These are phyloP conservation scores for Penicillium bialowiezense DNA, from an alignment of 495 filamentous ascomycete species.

Conservation along the genomic window DNA sequence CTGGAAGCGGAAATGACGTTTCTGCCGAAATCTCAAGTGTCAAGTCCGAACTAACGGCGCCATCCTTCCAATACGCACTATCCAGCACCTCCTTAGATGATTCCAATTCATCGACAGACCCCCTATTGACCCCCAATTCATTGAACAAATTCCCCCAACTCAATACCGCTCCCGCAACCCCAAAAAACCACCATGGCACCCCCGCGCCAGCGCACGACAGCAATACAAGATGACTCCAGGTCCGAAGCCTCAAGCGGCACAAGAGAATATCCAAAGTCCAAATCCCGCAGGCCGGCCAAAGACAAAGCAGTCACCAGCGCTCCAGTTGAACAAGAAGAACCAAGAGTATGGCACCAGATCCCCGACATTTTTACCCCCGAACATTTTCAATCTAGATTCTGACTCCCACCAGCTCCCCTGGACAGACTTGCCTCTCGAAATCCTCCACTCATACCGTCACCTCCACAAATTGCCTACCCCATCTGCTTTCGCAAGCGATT, in stretches of 20 bases:
- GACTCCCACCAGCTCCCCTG: slow-evolving; percentile 61
- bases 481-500: slow-evolving; percentile 63
- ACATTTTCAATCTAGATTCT: background rate
- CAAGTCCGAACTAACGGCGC: background rate
- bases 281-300: slow-evolving; percentile 32
- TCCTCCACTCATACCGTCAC: slow-evolving; percentile 79
- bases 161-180: background rate
- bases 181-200: slow-evolving; percentile 35
- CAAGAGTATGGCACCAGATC: slow-evolving; percentile 32
- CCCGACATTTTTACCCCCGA: background rate
- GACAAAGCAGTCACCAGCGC: slow-evolving; percentile 37
- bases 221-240: slow-evolving; percentile 49
- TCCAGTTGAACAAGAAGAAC: slow-evolving; percentile 32
- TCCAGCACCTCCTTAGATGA: background rate
- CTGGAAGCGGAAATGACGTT: slow-evolving; percentile 13
- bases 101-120: background rate
- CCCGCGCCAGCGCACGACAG: slow-evolving; percentile 44
- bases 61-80: background rate
- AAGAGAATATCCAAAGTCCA: slow-evolving; percentile 39
- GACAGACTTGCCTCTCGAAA: slow-evolving; percentile 65
- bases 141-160: slow-evolving; percentile 6
- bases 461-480: slow-evolving; percentile 72
- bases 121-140: background rate
- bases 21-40: slow-evolving; percentile 32
- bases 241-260: slow-evolving; percentile 54